Base-by-base conservation (phyloP, 345 rosid genomes). In the Acer negundo region DNA sequence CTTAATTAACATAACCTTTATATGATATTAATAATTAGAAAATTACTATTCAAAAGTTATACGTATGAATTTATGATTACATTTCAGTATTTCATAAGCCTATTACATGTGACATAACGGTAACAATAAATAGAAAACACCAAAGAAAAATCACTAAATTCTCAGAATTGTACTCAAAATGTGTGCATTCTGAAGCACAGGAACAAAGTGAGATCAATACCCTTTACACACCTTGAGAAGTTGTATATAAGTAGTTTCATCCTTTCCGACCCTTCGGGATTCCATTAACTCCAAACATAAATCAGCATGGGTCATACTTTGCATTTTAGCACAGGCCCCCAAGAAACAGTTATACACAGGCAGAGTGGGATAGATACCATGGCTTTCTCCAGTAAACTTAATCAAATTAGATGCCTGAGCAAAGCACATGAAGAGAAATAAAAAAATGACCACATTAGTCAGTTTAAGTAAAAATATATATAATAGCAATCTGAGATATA, bases 201-300 rank as follows among this genome's bases (percentile, higher is more conserved):
- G n/a, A 68, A 74, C 13, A 69, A 53, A 71, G n/a, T 40, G 23
- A 78, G 64, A 53, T 44, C 11, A 75, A 66, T 17, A 67, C 66
- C 19, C 17, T 59, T 49, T 47, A 80, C 89, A 78, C 75, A 93
- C 98, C 94, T 93, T 85, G 69, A 93, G 98, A 80, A 93, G 96
- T 79, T 84, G 87, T 35, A 73, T 38, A 80, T 93, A 92, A 61
- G 99, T 95, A 73, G 63, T 78, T 80, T 89, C 95, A 78, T 91
- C 85, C 90, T 87, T 95, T 75, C 94, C 98, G 22, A 87, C 85
- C 85, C 78, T 81, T 77, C 75, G 79, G 3, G 19, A 81, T 75
- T 90, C 97, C 99, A 95, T 95, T 84, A 88, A 83, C 74, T 93
- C 96, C 87, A 95, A 87, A 82, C 98, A 95, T 70, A 80, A 87